Evolutionary conservation across 192 early-diverging fungal genomes (phyloP).

Genomic region (Kickxella alabastrina): DNA sequence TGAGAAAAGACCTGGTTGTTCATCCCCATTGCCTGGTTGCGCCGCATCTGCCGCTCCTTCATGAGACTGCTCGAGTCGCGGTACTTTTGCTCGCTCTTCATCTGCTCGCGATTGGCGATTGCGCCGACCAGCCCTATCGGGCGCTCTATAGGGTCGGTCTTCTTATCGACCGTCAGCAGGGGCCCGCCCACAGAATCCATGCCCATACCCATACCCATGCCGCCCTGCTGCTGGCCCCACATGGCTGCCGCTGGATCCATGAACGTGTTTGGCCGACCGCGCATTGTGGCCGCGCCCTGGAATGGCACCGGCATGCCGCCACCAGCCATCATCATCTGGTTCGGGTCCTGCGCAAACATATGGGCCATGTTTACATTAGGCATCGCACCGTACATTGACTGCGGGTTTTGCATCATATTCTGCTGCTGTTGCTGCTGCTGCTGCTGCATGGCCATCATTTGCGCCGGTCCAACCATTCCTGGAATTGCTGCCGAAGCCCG

Average conservation of each 20-base stretch:
- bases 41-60: slow-evolving; percentile 53
- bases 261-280: slow-evolving; percentile 35
- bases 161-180: slow-evolving; percentile 50
- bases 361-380: slow-evolving; percentile 10
- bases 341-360: slow-evolving; percentile 42
- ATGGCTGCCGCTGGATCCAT: slow-evolving; percentile 34
- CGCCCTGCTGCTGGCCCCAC: slow-evolving; percentile 46
- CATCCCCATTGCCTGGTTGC: slow-evolving; percentile 51
- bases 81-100: slow-evolving; percentile 55
- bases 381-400: slow-evolving; percentile 35
- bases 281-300: slow-evolving; percentile 24
- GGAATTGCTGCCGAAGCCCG: slow-evolving; percentile 28
- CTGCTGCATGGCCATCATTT: slow-evolving; percentile 27
- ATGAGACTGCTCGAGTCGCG: slow-evolving; percentile 53
- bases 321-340: slow-evolving; percentile 35
- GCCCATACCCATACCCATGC: slow-evolving; percentile 27
- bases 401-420: slow-evolving; percentile 28
- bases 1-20: slow-evolving; percentile 13
- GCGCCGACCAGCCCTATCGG: slow-evolving; percentile 52
- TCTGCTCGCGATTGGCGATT: slow-evolving; percentile 54
- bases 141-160: slow-evolving; percentile 46
- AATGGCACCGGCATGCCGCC: slow-evolving; percentile 38
- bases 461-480: slow-evolving; percentile 12
- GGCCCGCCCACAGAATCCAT: slow-evolving; percentile 45
- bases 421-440: too few species aligned